Evolutionary conservation across 176 grass and related monocot species (phyloP), one percentile per base, ranked within the genome.

Genomic region (Chrysopogon serrulatus): DNA sequence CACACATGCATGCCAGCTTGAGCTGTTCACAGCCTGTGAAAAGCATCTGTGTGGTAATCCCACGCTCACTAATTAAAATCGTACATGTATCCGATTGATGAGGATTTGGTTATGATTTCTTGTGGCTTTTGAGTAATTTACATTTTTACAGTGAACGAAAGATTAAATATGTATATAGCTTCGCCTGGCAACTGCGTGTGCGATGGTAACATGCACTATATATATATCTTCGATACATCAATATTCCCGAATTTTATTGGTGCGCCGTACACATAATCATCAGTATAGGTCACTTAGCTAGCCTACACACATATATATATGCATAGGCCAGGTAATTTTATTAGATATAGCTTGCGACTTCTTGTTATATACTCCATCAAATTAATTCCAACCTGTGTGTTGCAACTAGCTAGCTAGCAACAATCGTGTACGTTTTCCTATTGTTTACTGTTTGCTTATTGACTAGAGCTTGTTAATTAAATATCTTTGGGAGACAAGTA

Each of bases 181-280:
- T 10, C 16, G 2, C 8, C 2, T 34, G 17, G 30, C 28, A n/a
- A 13, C 12, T 67, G 61, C n/a, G 4, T 44, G 73, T 5, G 34
- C 11, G 4, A 35, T 43, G 81, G 26, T 65, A 36, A 67, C 67
- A 63, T 49, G 27, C 16, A 33, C 60, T 84, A 49, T 74, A n/a
- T n/a, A n/a, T n/a, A n/a, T n/a, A n/a, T 75, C 34, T 75, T 74
- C 30, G 34, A 31, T 77, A 87, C 87, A 84, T 89, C 79, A 76
- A 34, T 65, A 16, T 87, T 72, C 60, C 62, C 80, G 62, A 89
- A 92, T 76, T 74, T 57, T 81, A 74, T 31, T 74, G 19, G 15
- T 13, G 16, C 8, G 9, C 45, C 24, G 24, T 86, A 73, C 44
- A 53, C 24, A 42, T 3, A 57, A 43, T 60, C 23, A 56, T 56